Conservation (phyloP, 495 filamentous ascomycete species). For the Cercophora samala region DNA sequence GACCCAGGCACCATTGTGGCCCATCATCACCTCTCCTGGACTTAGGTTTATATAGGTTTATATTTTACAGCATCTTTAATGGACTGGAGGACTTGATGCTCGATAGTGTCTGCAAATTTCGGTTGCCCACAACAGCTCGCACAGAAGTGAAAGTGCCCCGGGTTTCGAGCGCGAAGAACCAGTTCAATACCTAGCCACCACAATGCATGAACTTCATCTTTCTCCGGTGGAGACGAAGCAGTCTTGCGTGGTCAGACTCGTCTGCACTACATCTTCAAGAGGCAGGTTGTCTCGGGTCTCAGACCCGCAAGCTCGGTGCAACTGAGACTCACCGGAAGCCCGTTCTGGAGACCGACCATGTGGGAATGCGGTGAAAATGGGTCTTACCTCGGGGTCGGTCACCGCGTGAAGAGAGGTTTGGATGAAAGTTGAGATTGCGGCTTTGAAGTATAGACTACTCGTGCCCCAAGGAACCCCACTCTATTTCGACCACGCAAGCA, state of each 20-base stretch:
- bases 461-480: no score
- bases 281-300: not conserved
- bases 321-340: not conserved
- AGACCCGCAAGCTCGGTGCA: not conserved
- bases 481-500: not conserved
- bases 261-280: not conserved
- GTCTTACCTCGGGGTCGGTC: not conserved
- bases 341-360: not conserved
- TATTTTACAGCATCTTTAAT: no score
- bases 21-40: not conserved
- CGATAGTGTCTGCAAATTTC: not conserved
- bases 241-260: no score
- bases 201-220: not conserved
- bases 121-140: not conserved
- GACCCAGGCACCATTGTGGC: not conserved
- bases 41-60: no score
- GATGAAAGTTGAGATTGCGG: no score
- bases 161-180: not conserved
- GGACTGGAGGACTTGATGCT: no score
- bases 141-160: not conserved
- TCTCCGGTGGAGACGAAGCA: no score
- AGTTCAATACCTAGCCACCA: no score
- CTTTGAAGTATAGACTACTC: no score
- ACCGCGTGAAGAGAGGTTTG: not conserved
- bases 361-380: no score